These are phyloP conservation scores for Xylaria bambusicola DNA, from an alignment of 495 filamentous ascomycete species.

Conservation along the genomic window DNA sequence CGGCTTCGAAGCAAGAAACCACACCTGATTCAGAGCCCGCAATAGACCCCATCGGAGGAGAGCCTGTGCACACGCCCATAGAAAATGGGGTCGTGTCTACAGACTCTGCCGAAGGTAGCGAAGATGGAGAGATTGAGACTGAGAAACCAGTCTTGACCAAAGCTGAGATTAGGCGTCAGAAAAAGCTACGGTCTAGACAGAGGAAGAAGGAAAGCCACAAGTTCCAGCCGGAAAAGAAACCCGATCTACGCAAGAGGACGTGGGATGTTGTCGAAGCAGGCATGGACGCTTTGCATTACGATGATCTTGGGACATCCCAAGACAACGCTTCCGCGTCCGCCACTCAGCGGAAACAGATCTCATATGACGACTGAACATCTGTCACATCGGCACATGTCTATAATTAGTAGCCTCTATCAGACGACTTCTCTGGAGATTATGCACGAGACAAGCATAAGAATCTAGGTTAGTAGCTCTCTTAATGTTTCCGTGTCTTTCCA, in stretches of 20 bases:
- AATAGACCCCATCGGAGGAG: background rate
- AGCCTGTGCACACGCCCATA: conserved; percentile 19
- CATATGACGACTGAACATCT: conserved; percentile 49
- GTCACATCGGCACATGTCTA: background rate
- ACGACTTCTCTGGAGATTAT: background rate
- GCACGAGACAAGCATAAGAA: background rate
- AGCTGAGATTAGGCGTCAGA: conserved; percentile 32
- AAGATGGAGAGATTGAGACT: conserved; percentile 35
- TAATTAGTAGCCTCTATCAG: background rate
- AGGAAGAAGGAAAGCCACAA: conserved; percentile 41
- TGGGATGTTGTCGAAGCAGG: conserved; percentile 59
- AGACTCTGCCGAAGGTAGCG: conserved; percentile 25
- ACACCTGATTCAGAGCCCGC: conserved; percentile 18
- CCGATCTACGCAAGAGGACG: conserved; percentile 58
- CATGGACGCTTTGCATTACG: conserved; percentile 54
- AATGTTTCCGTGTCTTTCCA: conserved; percentile 12
- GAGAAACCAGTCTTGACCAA: conserved; percentile 31
- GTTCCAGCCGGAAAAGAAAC: conserved; percentile 48
- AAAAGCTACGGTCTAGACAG: conserved; percentile 25
- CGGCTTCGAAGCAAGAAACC: conserved; percentile 21
- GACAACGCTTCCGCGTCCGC: conserved; percentile 24
- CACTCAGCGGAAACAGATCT: conserved; percentile 46
- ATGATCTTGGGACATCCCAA: conserved; percentile 37
- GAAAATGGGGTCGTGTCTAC: conserved; percentile 23
- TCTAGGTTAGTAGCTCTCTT: conserved; percentile 27